These are phyloP conservation scores for Peronospora farinosa DNA, from an alignment of 352 stramenopile genomes.

Conservation along the genomic window DNA sequence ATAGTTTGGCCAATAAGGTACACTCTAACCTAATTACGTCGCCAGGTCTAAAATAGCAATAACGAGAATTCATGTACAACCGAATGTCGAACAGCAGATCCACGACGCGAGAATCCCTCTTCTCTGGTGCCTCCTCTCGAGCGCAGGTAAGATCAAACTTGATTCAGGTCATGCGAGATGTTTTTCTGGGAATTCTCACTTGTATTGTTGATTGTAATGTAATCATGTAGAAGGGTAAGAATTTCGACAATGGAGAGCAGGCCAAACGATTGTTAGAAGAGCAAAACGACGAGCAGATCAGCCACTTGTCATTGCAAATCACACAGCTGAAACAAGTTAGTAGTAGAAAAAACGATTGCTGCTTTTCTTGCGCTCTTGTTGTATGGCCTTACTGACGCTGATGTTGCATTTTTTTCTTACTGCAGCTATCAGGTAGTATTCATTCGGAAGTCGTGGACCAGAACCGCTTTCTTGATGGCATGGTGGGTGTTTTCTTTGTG, in stretches of 20 bases:
- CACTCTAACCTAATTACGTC: neutral
- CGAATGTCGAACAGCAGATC: slow-evolving; percentile 57
- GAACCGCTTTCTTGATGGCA: slow-evolving; percentile 75
- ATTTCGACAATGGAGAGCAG: slow-evolving; percentile 62
- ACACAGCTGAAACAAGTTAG: slow-evolving; percentile 76
- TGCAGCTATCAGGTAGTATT: slow-evolving; percentile 72
- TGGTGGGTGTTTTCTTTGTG: slow-evolving; percentile 38
- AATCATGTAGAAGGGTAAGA: slow-evolving; percentile 28
- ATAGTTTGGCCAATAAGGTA: too few species aligned
- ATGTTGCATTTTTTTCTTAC: slow-evolving; percentile 2
- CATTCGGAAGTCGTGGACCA: slow-evolving; percentile 75
- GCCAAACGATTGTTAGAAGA: slow-evolving; percentile 40
- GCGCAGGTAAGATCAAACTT: slow-evolving; percentile 26
- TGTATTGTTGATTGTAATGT: neutral
- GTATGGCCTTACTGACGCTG: neutral
- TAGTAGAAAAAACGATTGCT: neutral
- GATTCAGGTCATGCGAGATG: neutral
- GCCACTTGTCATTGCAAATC: slow-evolving; percentile 83
- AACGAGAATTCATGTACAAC: slow-evolving; percentile 63
- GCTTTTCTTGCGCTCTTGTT: neutral
- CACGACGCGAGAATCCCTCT: slow-evolving; percentile 55
- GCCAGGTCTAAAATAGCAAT: neutral
- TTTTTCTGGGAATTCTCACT: neutral
- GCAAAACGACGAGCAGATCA: slow-evolving; percentile 86
- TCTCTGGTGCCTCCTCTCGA: slow-evolving; percentile 48